Evolutionary conservation across 768 basidiomycete species (phyloP).

Genomic region (Mycena venus): DNA sequence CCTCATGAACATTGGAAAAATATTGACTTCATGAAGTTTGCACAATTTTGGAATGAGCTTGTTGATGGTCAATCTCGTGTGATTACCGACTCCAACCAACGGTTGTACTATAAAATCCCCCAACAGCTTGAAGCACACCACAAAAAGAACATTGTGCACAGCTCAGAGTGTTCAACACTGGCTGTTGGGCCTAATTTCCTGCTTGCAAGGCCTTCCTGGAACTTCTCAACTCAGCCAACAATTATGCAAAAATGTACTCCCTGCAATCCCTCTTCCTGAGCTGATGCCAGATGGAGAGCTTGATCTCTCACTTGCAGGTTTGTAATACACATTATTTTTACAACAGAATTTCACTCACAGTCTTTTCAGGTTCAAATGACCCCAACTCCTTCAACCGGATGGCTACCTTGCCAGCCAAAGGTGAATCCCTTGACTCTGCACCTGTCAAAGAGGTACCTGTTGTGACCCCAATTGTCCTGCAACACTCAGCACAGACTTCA

Average conservation of each 20-base stretch:
- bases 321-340: too few species aligned
- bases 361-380: too few species aligned
- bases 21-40: neutral
- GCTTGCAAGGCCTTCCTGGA: neutral
- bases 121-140: neutral
- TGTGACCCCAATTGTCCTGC: too few species aligned
- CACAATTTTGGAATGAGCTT: neutral
- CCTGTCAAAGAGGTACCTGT: too few species aligned
- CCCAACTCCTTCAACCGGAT: too few species aligned
- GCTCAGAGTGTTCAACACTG: too few species aligned
- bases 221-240: neutral
- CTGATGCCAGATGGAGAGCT: neutral
- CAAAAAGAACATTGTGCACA: neutral
- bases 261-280: neutral
- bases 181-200: neutral
- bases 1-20: neutral
- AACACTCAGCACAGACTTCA: too few species aligned
- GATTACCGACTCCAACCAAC: neutral
- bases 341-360: too few species aligned
- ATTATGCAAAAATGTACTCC: neutral
- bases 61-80: neutral
- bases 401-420: too few species aligned
- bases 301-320: neutral
- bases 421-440: too few species aligned
- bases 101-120: slow-evolving; percentile 3